phyloP scores from a whole-genome alignment of 345 rosid genomes.

The Salix purpurea region DNA sequence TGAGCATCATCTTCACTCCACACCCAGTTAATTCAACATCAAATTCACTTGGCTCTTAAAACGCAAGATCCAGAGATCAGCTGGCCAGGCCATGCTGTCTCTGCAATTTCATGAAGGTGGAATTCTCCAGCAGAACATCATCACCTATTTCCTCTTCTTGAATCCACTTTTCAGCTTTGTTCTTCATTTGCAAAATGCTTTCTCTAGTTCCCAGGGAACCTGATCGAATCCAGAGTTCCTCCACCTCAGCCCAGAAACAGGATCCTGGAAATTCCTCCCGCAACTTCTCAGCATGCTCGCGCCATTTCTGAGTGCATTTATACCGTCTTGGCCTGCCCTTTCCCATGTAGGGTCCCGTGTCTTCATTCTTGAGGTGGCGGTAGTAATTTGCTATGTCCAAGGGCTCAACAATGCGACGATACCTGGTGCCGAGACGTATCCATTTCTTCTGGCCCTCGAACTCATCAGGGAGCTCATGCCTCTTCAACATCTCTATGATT shows the following conservation, averaged over 20 bases:
- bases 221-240: conserved; percentile 45
- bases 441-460: conserved; percentile 43
- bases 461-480: conserved; percentile 55
- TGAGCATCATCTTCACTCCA: too few relatives aligned
- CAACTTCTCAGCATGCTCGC: conserved; percentile 38
- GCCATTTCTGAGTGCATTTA: conserved; percentile 56
- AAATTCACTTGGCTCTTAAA: neutral
- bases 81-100: conserved; percentile 16
- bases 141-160: conserved; percentile 1
- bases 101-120: conserved; percentile 54
- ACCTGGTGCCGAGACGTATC: conserved; percentile 44
- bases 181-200: conserved; percentile 18
- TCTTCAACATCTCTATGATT: conserved; percentile 57
- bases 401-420: conserved; percentile 61
- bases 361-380: conserved; percentile 71
- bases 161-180: conserved; percentile 35
- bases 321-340: conserved; percentile 70
- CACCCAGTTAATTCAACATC: too few relatives aligned
- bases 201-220: neutral
- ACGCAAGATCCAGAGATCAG: conserved; percentile 20
- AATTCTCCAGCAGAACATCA: conserved; percentile 42
- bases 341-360: conserved; percentile 62
- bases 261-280: conserved; percentile 36
- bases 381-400: conserved; percentile 76
- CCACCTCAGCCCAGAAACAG: conserved; percentile 74